These are phyloP conservation scores for Chalciporus chontae DNA, from an alignment of 768 basidiomycete genomes.

Conservation along the genomic window DNA sequence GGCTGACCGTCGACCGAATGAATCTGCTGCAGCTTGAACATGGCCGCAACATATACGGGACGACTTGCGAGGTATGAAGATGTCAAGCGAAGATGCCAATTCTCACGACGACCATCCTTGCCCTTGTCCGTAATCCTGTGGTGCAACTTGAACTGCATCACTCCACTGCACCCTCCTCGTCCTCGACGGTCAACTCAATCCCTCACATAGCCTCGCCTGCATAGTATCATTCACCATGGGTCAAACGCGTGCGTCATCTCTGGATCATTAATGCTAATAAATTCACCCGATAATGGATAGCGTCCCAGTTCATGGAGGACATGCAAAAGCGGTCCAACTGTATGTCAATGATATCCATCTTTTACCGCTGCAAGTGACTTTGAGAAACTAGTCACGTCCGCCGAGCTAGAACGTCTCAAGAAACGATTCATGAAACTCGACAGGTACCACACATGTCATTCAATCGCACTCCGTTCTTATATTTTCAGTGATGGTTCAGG, in stretches of 20 bases:
- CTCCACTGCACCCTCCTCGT: neutral
- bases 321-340: conserved; percentile 98
- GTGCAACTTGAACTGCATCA: neutral
- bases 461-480: neutral
- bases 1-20: conserved; percentile 2
- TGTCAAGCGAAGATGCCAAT: conserved; percentile 4
- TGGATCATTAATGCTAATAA: neutral
- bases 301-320: conserved; percentile 95
- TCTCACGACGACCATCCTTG: conserved; percentile 17
- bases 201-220: neutral
- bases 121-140: neutral
- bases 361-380: conserved; percentile 7
- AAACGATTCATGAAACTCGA: conserved; percentile 99
- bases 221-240: conserved; percentile 51
- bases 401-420: conserved; percentile 92
- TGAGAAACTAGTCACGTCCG: conserved; percentile 72
- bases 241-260: conserved; percentile 66
- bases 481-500: conserved; percentile 83
- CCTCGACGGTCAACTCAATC: neutral
- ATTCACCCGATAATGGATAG: conserved; percentile 36
- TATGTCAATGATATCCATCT: conserved; percentile 41
- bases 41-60: conserved; percentile 17
- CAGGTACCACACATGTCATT: conserved; percentile 44
- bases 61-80: neutral
- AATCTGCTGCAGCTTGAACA: conserved; percentile 13